phyloP scores from a whole-genome alignment of 768 basidiomycete species.

The Mycena latifolia region DNA sequence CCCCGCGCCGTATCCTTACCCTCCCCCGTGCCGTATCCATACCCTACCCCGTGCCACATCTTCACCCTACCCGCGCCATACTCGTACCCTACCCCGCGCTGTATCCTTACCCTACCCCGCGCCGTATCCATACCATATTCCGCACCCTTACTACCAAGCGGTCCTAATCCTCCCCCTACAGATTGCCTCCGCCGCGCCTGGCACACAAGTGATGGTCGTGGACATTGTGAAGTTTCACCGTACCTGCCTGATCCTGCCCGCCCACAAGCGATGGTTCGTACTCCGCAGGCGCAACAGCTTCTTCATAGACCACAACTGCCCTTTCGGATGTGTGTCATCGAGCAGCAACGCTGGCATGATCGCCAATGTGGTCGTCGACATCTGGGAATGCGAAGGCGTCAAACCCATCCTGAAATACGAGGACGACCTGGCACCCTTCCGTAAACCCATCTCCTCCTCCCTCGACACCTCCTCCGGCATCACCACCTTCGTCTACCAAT shows the following conservation, averaged over 20 bases:
- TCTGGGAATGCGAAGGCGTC: neutral
- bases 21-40: too few species aligned
- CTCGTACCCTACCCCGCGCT: too few species aligned
- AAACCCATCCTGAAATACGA: neutral
- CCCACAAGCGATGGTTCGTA: neutral
- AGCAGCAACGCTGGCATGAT: neutral
- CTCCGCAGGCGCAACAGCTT: neutral
- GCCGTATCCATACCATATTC: too few species aligned
- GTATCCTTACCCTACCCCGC: too few species aligned
- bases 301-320: neutral
- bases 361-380: neutral
- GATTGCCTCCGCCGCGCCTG: neutral
- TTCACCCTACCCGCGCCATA: too few species aligned
- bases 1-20: too few species aligned
- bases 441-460: neutral
- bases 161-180: neutral
- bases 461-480: neutral
- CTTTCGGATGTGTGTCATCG: neutral
- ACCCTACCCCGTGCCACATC: too few species aligned
- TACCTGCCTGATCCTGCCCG: neutral
- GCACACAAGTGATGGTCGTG: neutral
- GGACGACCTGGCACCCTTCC: neutral
- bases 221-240: constrained; percentile 3
- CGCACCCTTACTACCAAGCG: neutral
- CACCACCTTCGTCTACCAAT: neutral